A percentile compares a stretch with the other conserved stretches of the same genome.
Evolutionary conservation across 2,329 filamentous ascomycete genomes (phyloP).

Genomic region (Penicillium sp.): DNA sequence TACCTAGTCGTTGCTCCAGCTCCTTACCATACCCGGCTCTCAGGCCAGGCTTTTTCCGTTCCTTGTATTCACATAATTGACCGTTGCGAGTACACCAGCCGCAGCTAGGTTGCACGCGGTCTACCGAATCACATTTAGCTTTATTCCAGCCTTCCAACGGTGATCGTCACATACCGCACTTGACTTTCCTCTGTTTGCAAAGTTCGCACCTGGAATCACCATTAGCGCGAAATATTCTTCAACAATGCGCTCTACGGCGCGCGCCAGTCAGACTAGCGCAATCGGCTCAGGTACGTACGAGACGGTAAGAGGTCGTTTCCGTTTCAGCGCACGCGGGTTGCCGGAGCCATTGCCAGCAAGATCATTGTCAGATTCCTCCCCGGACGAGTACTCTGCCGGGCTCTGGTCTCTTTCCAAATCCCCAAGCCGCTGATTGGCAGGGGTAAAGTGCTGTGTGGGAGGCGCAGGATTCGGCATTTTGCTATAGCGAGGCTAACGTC

Average conservation of each 20-base stretch:
- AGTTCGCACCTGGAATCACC: conserved; percentile 39
- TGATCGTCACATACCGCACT: conserved; percentile 41
- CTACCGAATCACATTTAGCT: conserved; percentile 20
- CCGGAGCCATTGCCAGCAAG: conserved; percentile 29
- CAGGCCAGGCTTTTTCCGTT: conserved; percentile 69
- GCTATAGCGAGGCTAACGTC: conserved; percentile 29
- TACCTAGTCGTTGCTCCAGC: conserved; percentile 66
- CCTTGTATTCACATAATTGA: conserved; percentile 67
- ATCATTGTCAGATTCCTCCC: conserved; percentile 37
- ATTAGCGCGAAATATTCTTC: conserved; percentile 20
- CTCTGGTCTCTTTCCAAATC: conserved; percentile 33
- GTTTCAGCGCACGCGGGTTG: conserved; percentile 32
- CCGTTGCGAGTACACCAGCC: conserved; percentile 71
- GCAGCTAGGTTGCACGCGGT: conserved; percentile 62
- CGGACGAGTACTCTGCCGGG: conserved; percentile 36
- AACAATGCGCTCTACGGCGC: background rate
- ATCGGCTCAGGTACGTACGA: conserved; percentile 32
- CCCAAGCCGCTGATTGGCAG: conserved; percentile 18
- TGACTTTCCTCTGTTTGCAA: conserved; percentile 48
- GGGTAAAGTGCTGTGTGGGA: conserved; percentile 24
- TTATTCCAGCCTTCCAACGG: conserved; percentile 8
- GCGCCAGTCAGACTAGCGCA: background rate
- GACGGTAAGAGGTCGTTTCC: conserved; percentile 40
- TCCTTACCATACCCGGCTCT: conserved; percentile 70
- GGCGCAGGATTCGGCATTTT: conserved; percentile 36